Conservation (phyloP, 148 eudicot species). For the Polygonum aviculare region DNA sequence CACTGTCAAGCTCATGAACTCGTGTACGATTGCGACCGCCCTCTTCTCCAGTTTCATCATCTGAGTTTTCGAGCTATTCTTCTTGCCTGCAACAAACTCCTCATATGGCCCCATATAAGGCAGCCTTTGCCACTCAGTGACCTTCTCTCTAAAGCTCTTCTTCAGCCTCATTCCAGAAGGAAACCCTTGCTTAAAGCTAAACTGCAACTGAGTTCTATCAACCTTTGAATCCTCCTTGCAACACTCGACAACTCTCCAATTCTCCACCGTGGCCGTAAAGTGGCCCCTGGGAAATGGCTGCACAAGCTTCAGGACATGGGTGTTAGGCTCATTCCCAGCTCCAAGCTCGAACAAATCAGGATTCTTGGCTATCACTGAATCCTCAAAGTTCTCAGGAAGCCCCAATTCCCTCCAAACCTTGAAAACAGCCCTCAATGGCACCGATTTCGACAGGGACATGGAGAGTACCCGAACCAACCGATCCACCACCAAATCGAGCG, state of each 20-base stretch:
- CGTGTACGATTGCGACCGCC: conserved; percentile 89
- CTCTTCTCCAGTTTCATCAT: conserved; percentile 59
- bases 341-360: conserved; percentile 45
- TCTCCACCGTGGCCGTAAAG: conserved; percentile 53
- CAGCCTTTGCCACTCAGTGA: conserved; percentile 73
- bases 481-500: conserved; percentile 33
- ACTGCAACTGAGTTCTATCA: conserved; percentile 53
- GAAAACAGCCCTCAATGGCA: conserved; percentile 74
- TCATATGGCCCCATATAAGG: conserved; percentile 77
- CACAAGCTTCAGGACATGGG: conserved; percentile 61
- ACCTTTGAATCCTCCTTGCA: conserved; percentile 56
- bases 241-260: conserved; percentile 77
- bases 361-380: conserved; percentile 52
- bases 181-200: conserved; percentile 72
- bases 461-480: conserved; percentile 60
- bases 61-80: conserved; percentile 36
- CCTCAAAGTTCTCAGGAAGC: conserved; percentile 88
- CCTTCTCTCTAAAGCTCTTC: conserved; percentile 61
- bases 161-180: conserved; percentile 84
- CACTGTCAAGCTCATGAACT: conserved; percentile 85
- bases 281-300: conserved; percentile 22
- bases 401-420: conserved; percentile 90
- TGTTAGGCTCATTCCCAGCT: conserved; percentile 62
- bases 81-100: conserved; percentile 32
- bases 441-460: conserved; percentile 42